Conservation (phyloP, 768 basidiomycete genomes). For the Termitomyces sp. region DNA sequence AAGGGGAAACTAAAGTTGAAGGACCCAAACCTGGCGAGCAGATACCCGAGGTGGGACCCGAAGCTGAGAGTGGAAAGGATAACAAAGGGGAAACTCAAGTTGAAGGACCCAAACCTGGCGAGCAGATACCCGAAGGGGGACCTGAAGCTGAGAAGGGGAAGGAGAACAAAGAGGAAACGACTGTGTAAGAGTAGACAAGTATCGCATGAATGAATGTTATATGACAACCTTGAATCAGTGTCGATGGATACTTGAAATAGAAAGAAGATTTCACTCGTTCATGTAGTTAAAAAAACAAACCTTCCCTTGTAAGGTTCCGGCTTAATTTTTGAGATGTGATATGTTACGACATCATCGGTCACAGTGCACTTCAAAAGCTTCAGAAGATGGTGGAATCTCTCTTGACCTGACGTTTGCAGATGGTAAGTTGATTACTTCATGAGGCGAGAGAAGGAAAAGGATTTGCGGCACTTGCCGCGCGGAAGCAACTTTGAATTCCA, state of each 20-base stretch:
- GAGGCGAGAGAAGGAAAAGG: not conserved
- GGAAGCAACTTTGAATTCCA: no score
- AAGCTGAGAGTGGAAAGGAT: not conserved
- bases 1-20: no score
- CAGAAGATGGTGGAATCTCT: no score
- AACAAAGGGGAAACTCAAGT: not conserved
- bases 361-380: no score
- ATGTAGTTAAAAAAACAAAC: no score
- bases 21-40: not conserved
- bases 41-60: not conserved
- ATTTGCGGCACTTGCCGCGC: not conserved
- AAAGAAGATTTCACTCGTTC: not conserved
- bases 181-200: no score
- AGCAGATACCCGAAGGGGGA: not conserved
- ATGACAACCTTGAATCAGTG: not conserved
- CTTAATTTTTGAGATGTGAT: not conserved
- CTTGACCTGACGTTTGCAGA: no score
- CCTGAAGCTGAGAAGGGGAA: not conserved
- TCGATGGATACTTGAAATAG: not conserved
- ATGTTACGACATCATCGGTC: no score
- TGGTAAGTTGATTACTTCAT: no score
- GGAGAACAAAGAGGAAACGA: not conserved
- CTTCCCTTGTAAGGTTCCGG: no score
- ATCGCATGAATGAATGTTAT: not conserved
- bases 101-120: not conserved